phyloP scores from a whole-genome alignment of 257 asterid species.

The Solanum pinnatisectum region DNA sequence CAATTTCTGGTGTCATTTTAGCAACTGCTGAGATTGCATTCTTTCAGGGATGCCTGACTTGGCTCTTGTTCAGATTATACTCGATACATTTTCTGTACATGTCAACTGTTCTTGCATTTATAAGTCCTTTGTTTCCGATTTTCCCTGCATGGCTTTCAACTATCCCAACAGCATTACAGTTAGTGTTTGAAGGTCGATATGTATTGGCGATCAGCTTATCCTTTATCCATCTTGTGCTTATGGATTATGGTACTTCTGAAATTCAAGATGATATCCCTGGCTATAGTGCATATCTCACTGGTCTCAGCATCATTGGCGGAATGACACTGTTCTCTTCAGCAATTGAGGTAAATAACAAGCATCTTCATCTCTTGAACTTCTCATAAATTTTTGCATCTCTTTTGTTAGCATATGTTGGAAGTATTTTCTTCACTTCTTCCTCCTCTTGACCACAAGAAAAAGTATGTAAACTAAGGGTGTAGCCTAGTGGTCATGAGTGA shows the following conservation, averaged over 20 bases:
- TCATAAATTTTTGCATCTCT: background rate
- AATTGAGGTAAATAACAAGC: constrained; percentile 34
- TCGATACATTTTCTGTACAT: constrained; percentile 73
- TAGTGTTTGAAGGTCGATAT: constrained; percentile 54
- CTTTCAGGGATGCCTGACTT: constrained; percentile 87
- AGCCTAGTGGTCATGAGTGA: background rate
- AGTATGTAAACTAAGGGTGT: background rate
- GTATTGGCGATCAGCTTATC: constrained; percentile 33
- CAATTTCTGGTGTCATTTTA: constrained; percentile 73
- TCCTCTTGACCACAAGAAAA: background rate
- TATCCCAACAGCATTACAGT: constrained; percentile 53
- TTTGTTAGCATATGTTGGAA: background rate
- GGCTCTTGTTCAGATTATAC: constrained; percentile 75
- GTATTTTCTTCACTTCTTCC: background rate
- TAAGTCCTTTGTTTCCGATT: constrained; percentile 50
- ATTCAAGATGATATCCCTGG: constrained; percentile 85
- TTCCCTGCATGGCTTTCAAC: constrained; percentile 59
- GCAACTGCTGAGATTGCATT: constrained; percentile 87
- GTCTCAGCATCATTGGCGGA: constrained; percentile 71
- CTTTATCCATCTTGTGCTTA: constrained; percentile 45
- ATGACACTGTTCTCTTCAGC: constrained; percentile 64
- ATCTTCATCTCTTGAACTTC: background rate
- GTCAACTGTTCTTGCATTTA: constrained; percentile 65
- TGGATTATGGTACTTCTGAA: constrained; percentile 72
- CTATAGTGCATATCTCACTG: constrained; percentile 62